Conservation (phyloP, 768 basidiomycete genomes). For the Boletus vermiculosoides region DNA sequence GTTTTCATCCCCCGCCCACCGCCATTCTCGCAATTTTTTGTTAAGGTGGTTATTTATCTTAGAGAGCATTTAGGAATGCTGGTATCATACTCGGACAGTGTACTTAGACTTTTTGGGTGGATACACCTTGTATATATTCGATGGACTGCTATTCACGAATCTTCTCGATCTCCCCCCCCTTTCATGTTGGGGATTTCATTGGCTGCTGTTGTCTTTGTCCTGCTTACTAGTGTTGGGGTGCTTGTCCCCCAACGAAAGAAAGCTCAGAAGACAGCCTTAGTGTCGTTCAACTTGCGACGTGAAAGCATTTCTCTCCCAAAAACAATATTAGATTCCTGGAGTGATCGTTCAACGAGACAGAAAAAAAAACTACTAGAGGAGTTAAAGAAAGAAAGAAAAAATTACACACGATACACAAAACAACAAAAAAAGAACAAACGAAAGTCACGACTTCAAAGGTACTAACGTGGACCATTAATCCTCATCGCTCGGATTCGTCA, state of each 20-base stretch:
- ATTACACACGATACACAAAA: constrained; percentile 20
- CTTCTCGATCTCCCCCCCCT: neutral
- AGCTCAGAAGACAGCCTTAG: too few species aligned
- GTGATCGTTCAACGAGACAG: constrained; percentile 4
- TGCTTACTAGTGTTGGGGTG: neutral
- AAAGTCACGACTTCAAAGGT: neutral
- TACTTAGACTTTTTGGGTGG: neutral
- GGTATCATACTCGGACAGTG: neutral
- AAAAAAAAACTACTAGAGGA: neutral
- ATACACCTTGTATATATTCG: neutral
- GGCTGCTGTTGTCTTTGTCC: neutral
- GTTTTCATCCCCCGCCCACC: neutral
- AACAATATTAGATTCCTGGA: neutral
- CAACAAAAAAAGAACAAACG: neutral
- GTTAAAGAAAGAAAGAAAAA: neutral
- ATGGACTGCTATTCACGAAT: neutral
- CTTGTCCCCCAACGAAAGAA: too few species aligned
- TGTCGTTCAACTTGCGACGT: neutral
- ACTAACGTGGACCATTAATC: constrained; percentile 38
- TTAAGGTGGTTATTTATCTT: neutral
- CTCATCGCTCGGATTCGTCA: constrained; percentile 71
- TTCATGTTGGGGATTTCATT: neutral
- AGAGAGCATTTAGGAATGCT: neutral
- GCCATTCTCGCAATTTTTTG: neutral
- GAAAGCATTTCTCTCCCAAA: neutral